phyloP scores from a whole-genome alignment of 129 eudicot species.

The Flaveria brownii region DNA sequence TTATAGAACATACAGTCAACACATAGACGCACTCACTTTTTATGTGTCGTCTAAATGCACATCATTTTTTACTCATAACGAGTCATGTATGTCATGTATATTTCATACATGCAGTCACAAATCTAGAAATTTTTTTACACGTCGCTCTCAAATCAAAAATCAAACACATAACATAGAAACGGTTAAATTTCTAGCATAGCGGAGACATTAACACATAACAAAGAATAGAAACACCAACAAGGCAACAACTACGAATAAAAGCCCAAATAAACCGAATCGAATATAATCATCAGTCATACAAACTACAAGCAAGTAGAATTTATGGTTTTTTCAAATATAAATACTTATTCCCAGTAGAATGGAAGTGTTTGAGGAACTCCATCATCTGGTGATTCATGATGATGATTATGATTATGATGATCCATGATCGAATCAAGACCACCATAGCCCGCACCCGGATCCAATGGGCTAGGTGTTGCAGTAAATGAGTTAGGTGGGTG shows the following conservation, averaged over 20 bases:
- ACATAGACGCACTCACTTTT: no score
- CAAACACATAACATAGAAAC: background rate
- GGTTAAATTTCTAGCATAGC: background rate
- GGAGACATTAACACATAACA: conserved; percentile 1
- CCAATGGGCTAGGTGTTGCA: conserved; percentile 33
- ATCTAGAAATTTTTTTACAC: no score
- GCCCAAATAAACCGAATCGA: conserved; percentile 8
- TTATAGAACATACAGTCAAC: no score
- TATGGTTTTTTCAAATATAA: conserved; percentile 2
- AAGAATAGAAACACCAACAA: conserved; percentile 13
- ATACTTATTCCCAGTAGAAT: conserved; percentile 52
- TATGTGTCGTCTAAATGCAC: no score
- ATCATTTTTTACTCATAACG: no score
- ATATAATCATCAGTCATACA: conserved; percentile 13
- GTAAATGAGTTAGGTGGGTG: conserved; percentile 38
- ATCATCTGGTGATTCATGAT: conserved; percentile 37
- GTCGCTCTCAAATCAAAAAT: background rate
- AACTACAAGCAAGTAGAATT: conserved; percentile 16
- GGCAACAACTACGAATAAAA: background rate
- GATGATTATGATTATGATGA: conserved; percentile 25
- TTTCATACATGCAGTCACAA: no score
- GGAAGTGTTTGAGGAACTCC: conserved; percentile 54
- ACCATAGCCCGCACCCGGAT: conserved; percentile 33
- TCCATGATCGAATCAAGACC: conserved; percentile 42
- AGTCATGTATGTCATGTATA: no score